A percentile compares a stretch with the other conserved stretches of the same genome.
phyloP scores from a whole-genome alignment of 179 eudicot genomes.

The Dionaea muscipula region DNA sequence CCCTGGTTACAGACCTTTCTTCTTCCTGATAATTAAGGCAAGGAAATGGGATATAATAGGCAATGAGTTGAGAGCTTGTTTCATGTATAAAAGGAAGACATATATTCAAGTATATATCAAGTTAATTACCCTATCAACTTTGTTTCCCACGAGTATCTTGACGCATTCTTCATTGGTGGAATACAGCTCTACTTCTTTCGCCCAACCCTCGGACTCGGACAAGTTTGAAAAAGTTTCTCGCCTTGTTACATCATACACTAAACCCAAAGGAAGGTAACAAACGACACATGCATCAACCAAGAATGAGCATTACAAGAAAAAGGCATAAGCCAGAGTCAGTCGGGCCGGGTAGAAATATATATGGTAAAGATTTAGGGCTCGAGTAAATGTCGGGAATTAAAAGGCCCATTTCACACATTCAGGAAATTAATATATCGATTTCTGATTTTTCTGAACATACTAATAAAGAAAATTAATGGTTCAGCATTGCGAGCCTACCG shows the following conservation, averaged over 20 bases:
- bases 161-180: constrained; percentile 45
- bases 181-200: constrained; percentile 40
- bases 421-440: background rate
- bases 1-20: constrained; percentile 39
- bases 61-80: background rate
- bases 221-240: constrained; percentile 44
- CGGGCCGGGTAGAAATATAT: too few relatives aligned
- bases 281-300: background rate
- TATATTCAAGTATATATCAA: background rate
- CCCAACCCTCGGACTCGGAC: constrained; percentile 38
- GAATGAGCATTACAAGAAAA: background rate
- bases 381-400: too few relatives aligned
- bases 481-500: constrained; percentile 19
- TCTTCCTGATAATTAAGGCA: constrained; percentile 22
- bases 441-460: background rate
- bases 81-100: background rate
- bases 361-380: too few relatives aligned
- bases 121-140: constrained; percentile 42
- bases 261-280: constrained; percentile 2
- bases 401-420: background rate
- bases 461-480: background rate
- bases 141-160: constrained; percentile 54
- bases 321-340: too few relatives aligned
- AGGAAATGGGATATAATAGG: constrained; percentile 4
- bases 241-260: constrained; percentile 56